Percentiles rank a stretch among this genome's conserved stretches.
Evolutionary conservation across 495 filamentous ascomycete genomes (phyloP).

Genomic region (Ascodesmis nigricans): DNA sequence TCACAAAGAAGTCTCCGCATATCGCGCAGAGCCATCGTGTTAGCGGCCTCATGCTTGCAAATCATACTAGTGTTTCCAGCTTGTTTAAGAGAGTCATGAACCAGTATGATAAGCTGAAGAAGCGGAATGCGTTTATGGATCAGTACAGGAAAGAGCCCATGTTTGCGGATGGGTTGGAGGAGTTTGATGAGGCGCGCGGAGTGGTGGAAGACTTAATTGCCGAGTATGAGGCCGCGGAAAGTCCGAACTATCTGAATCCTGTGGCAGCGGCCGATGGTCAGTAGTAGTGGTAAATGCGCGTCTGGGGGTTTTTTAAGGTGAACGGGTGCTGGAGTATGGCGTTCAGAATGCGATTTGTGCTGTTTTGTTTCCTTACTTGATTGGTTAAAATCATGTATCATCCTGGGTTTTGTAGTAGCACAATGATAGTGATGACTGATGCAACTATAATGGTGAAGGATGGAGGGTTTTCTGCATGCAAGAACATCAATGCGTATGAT

Average conservation of each 20-base stretch:
- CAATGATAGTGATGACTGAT: no score
- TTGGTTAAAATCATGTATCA: no score
- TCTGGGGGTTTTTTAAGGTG: no score
- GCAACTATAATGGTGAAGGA: no score
- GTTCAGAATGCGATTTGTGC: no score
- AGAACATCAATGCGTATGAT: no score
- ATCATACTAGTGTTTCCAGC: conserved; percentile 70
- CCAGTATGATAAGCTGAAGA: conserved; percentile 79
- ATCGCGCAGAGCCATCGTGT: conserved; percentile 78
- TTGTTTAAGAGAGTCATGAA: conserved; percentile 80
- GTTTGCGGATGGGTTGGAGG: conserved; percentile 70
- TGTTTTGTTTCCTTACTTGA: no score
- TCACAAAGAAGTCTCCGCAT: conserved; percentile 92
- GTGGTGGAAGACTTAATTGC: conserved; percentile 71
- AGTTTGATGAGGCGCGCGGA: conserved; percentile 84
- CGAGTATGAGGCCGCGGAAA: conserved; percentile 91
- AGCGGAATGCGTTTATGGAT: conserved; percentile 91
- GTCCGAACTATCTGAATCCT: conserved; percentile 58
- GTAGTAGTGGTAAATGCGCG: no score
- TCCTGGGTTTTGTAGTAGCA: no score
- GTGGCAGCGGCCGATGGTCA: conserved; percentile 17
- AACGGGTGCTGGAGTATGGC: no score
- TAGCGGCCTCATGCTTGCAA: conserved; percentile 89
- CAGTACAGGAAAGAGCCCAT: conserved; percentile 84
- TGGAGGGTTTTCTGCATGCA: no score